Evolutionary conservation across 2,329 filamentous ascomycete species (phyloP).

Genomic region (Exophiala mesophila): DNA sequence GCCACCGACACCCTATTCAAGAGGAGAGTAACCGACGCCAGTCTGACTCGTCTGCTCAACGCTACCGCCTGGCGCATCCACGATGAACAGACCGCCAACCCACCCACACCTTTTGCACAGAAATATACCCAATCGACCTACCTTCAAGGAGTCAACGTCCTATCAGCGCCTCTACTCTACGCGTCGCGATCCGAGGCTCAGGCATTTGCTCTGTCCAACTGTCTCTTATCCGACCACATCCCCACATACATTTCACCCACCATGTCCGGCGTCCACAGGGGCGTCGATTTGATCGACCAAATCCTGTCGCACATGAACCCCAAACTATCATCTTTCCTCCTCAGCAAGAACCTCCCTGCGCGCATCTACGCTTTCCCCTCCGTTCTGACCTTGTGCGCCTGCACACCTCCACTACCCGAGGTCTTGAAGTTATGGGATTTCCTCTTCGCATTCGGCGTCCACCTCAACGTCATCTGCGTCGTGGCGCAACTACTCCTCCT

Average conservation of each 20-base stretch:
- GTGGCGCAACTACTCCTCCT: slow-evolving; percentile 91
- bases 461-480: slow-evolving; percentile 93
- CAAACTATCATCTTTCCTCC: slow-evolving; percentile 77
- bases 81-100: slow-evolving; percentile 63
- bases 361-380: slow-evolving; percentile 96
- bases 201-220: slow-evolving; percentile 86
- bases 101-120: slow-evolving; percentile 36
- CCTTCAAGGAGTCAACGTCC: slow-evolving; percentile 98
- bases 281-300: slow-evolving; percentile 84
- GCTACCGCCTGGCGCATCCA: slow-evolving; percentile 91
- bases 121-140: slow-evolving; percentile 46
- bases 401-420: slow-evolving; percentile 89
- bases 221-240: slow-evolving; percentile 79
- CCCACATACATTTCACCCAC: slow-evolving; percentile 91
- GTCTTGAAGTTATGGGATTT: slow-evolving; percentile 96
- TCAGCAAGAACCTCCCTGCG: slow-evolving; percentile 79
- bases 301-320: slow-evolving; percentile 87
- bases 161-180: slow-evolving; percentile 93
- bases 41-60: slow-evolving; percentile 87
- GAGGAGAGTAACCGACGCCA: slow-evolving; percentile 89
- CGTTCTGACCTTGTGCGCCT: slow-evolving; percentile 89
- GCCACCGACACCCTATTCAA: slow-evolving; percentile 97
- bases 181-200: slow-evolving; percentile 90
- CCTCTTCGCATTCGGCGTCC: slow-evolving; percentile 88
- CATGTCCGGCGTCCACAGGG: slow-evolving; percentile 95